Percentiles rank a stretch among this genome's conserved stretches.
These are phyloP conservation scores for Ophiostoma tasmaniense DNA, from an alignment of 2,329 filamentous ascomycete species.

Conservation along the genomic window DNA sequence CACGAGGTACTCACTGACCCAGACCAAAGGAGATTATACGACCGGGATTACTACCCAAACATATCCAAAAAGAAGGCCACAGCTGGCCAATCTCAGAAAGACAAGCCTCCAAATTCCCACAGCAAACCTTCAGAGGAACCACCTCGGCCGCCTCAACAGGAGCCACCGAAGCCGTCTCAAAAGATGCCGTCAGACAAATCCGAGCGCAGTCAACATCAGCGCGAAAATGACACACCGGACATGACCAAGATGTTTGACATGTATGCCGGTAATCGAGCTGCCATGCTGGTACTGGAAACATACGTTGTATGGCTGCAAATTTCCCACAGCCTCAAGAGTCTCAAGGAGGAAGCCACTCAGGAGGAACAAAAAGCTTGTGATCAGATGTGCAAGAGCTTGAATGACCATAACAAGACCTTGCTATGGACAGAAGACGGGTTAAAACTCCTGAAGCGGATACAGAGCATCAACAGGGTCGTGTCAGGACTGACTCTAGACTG, in stretches of 20 bases:
- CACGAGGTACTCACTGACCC: neutral
- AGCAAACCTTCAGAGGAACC: neutral
- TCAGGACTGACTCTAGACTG: no score
- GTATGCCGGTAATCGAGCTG: neutral
- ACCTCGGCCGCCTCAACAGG: no score
- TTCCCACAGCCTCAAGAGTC: neutral
- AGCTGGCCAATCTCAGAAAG: neutral
- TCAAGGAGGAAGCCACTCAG: neutral
- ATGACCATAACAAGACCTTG: neutral
- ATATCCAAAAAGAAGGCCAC: neutral
- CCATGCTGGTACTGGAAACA: neutral
- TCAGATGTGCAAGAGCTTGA: neutral
- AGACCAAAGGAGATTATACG: neutral
- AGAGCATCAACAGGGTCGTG: no score
- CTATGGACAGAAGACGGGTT: no score
- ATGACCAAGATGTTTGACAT: neutral
- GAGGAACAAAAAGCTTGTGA: neutral
- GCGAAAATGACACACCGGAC: neutral
- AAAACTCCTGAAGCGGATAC: no score
- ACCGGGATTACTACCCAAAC: neutral
- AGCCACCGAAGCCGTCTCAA: no score
- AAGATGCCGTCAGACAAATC: neutral
- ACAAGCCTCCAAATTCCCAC: neutral
- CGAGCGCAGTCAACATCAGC: neutral
- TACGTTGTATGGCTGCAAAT: neutral